phyloP scores from a whole-genome alignment of 768 basidiomycete species.

The Mycena crocata region DNA sequence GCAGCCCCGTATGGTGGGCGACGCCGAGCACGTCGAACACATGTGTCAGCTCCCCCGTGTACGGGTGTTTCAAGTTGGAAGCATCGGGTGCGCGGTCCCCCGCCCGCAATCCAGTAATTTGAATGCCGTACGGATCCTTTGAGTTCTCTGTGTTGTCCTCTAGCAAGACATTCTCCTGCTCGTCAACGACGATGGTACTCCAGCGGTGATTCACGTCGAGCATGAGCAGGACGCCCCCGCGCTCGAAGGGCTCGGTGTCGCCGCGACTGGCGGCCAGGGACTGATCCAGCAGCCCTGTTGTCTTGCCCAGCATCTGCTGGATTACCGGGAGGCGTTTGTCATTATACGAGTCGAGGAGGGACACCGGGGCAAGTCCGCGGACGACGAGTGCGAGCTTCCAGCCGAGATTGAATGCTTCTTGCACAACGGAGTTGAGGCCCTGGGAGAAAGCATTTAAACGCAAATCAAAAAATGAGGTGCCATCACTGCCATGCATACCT shows the following conservation, averaged over 20 bases:
- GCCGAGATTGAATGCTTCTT: constrained; percentile 42
- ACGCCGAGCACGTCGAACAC: constrained; percentile 45
- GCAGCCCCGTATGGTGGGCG: constrained; percentile 47
- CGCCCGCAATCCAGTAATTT: constrained; percentile 8
- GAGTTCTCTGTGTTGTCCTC: constrained; percentile 33
- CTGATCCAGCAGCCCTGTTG: constrained; percentile 31
- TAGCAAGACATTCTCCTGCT: constrained; percentile 37
- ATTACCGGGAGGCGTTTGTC: constrained; percentile 46
- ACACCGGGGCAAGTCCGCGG: constrained; percentile 27
- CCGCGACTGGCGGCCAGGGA: not conserved
- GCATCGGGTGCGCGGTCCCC: constrained; percentile 49
- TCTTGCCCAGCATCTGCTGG: constrained; percentile 40
- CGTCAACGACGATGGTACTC: constrained; percentile 61
- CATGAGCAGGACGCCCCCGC: constrained; percentile 46
- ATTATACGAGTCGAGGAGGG: constrained; percentile 41
- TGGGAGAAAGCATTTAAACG: constrained; percentile 15
- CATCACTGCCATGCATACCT: constrained; percentile 32
- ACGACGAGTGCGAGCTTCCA: constrained; percentile 45
- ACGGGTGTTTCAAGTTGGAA: constrained; percentile 38
- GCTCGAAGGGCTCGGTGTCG: constrained; percentile 34
- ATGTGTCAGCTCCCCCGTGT: constrained; percentile 3
- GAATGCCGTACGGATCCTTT: constrained; percentile 40
- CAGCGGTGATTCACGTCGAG: constrained; percentile 67
- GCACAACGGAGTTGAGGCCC: constrained; percentile 23
- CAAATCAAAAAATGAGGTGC: not conserved